Conservation (phyloP, 1,284 basidiomycete species). For the Trametes sp. region DNA sequence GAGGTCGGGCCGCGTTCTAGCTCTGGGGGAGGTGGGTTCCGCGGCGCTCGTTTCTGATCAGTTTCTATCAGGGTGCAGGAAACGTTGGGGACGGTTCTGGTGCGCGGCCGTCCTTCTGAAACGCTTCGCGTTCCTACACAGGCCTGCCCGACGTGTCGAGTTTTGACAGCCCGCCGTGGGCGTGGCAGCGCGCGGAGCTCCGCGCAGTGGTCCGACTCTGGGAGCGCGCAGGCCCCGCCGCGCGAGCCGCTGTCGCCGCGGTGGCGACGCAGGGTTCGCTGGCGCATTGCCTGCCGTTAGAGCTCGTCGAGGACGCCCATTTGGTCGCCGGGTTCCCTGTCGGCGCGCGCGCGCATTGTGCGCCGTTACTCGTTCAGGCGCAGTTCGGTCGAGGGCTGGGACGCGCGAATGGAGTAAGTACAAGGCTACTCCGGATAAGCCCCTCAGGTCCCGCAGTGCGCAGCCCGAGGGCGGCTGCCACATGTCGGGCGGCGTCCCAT, state of each 20-base stretch:
- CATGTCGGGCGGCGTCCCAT: slow-evolving; percentile 26
- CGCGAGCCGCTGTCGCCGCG: neutral
- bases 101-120: slow-evolving; percentile 21
- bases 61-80: slow-evolving; percentile 22
- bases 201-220: slow-evolving; percentile 10
- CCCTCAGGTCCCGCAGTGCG: slow-evolving; percentile 23
- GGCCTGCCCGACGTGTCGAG: slow-evolving; percentile 17
- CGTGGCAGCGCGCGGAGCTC: slow-evolving; percentile 9
- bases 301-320: neutral
- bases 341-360: neutral
- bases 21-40: neutral
- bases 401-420: slow-evolving; percentile 15
- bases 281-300: neutral
- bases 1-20: slow-evolving; percentile 10
- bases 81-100: slow-evolving; percentile 23
- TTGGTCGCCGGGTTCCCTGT: neutral
- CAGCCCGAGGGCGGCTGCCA: slow-evolving; percentile 21
- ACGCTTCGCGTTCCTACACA: slow-evolving; percentile 18
- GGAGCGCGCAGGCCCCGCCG: neutral
- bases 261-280: neutral
- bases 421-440: slow-evolving; percentile 21
- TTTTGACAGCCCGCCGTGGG: slow-evolving; percentile 21
- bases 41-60: slow-evolving; percentile 17
- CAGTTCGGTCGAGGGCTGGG: slow-evolving; percentile 11
- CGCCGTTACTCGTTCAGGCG: neutral